These are phyloP conservation scores for Garcia nutans DNA, from an alignment of 345 rosid species.

Conservation along the genomic window DNA sequence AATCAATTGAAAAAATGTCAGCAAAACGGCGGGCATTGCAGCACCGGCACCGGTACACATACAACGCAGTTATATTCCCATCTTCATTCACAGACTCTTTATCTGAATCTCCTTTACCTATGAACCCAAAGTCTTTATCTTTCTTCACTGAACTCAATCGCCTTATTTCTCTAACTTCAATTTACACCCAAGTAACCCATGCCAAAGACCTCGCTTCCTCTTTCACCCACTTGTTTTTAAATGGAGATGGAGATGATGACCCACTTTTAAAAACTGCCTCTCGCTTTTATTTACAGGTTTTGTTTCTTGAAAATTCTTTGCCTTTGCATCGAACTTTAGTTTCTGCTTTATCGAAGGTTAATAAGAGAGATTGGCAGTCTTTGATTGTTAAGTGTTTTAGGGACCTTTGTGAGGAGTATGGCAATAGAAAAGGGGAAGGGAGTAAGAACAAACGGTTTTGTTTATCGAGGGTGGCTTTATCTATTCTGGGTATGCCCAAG, in stretches of 20 bases:
- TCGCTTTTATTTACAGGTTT: slow-evolving; percentile 58
- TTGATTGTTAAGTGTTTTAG: slow-evolving; percentile 54
- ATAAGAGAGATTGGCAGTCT: slow-evolving; percentile 36
- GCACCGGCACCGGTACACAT: slow-evolving; percentile 93
- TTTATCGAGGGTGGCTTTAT: slow-evolving; percentile 75
- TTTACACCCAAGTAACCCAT: slow-evolving; percentile 67
- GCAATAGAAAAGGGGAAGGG: slow-evolving; percentile 37
- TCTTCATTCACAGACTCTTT: slow-evolving; percentile 46
- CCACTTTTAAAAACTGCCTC: slow-evolving; percentile 35
- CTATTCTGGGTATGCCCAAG: slow-evolving; percentile 88
- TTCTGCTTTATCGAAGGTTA: slow-evolving; percentile 61
- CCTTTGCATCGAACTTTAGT: slow-evolving; percentile 79
- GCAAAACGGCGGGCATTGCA: slow-evolving; percentile 97
- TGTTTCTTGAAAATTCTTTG: slow-evolving; percentile 78
- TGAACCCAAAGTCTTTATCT: slow-evolving; percentile 30
- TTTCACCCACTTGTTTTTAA: slow-evolving; percentile 41
- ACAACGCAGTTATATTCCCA: slow-evolving; percentile 80
- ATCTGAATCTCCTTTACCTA: slow-evolving; percentile 33
- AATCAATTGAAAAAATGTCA: slow-evolving; percentile 46
- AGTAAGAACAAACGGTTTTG: slow-evolving; percentile 48
- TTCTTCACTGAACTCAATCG: slow-evolving; percentile 49
- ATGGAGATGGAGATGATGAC: slow-evolving; percentile 24
- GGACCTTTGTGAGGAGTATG: slow-evolving; percentile 62
- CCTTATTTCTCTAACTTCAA: slow-evolving; percentile 67
- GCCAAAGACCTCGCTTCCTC: slow-evolving; percentile 63